Evolutionary conservation across 2,329 filamentous ascomycete species (phyloP).

Genomic region (Xylariaceae sp.): DNA sequence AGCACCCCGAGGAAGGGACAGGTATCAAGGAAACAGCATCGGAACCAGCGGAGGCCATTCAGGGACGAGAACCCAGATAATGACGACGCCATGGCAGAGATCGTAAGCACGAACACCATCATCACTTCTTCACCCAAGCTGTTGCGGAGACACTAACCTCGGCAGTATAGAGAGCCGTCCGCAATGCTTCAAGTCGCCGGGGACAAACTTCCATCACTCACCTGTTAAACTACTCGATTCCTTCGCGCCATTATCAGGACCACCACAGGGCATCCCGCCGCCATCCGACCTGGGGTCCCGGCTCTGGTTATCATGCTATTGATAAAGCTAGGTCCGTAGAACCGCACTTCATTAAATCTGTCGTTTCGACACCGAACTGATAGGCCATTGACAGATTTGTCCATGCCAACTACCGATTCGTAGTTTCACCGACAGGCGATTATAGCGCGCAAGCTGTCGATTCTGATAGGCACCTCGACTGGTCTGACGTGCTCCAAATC

Average conservation of each 20-base stretch:
- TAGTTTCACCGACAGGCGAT: slow-evolving; percentile 81
- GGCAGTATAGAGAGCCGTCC: slow-evolving; percentile 51
- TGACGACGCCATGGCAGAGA: slow-evolving; percentile 88
- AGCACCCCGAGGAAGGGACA: slow-evolving; percentile 76
- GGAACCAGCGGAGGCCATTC: slow-evolving; percentile 75
- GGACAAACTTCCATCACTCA: slow-evolving; percentile 98
- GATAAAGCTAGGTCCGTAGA: slow-evolving; percentile 80
- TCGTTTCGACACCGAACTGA: slow-evolving; percentile 4
- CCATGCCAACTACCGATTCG: slow-evolving; percentile 96
- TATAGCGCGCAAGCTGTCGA: slow-evolving; percentile 84
- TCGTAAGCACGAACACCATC: slow-evolving; percentile 51
- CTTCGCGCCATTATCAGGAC: slow-evolving; percentile 69
- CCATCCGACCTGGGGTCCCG: slow-evolving; percentile 81
- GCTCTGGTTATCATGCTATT: slow-evolving; percentile 85
- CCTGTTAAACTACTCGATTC: slow-evolving; percentile 87
- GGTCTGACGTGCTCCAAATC: slow-evolving; percentile 89
- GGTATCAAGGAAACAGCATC: slow-evolving; percentile 79
- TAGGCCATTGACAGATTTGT: slow-evolving; percentile 67
- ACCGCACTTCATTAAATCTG: not conserved
- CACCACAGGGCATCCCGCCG: slow-evolving; percentile 66
- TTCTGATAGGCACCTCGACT: slow-evolving; percentile 88
- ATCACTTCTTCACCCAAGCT: not conserved
- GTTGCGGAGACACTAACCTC: slow-evolving; percentile 7
- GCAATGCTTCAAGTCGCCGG: slow-evolving; percentile 71
- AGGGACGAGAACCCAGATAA: slow-evolving; percentile 61